A percentile compares a stretch with the other conserved stretches of the same genome.
Conservation (phyloP, 2,329 filamentous ascomycete genomes). For the Sclerotinia spermophila region DNA sequence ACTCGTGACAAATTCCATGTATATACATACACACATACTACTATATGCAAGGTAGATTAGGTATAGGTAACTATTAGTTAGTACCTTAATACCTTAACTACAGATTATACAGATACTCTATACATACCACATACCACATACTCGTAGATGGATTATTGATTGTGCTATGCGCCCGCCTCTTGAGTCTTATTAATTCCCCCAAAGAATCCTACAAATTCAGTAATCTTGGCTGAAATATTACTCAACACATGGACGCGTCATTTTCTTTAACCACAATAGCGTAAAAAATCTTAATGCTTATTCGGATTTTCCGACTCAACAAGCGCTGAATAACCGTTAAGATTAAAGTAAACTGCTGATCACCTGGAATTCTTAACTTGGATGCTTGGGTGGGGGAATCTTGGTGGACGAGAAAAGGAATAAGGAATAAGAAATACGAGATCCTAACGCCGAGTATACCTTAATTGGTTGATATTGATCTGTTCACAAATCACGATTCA, state of each 20-base stretch:
- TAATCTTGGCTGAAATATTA: slow-evolving; percentile 3
- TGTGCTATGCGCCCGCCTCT: neutral
- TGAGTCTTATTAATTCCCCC: too few species aligned
- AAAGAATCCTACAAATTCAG: neutral
- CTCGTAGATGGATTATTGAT: neutral
- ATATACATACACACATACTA: neutral
- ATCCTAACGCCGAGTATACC: neutral
- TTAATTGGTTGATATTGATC: neutral
- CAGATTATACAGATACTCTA: too few species aligned
- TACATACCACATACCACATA: neutral
- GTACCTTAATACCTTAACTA: too few species aligned
- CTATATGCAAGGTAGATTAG: too few species aligned
- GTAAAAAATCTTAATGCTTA: neutral
- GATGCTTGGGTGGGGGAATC: too few species aligned
- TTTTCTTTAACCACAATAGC: neutral
- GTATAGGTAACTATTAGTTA: too few species aligned
- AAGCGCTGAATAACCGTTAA: neutral
- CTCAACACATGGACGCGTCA: slow-evolving; percentile 14
- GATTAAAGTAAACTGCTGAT: neutral
- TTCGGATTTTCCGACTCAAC: neutral
- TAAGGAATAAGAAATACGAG: too few species aligned
- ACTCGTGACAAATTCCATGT: neutral
- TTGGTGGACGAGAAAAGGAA: neutral
- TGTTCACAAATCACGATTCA: too few species aligned
- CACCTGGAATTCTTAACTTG: neutral